phyloP scores from a whole-genome alignment of 371 early-diverging fungal genomes.

The Batrachochytrium dendrobatidis region DNA sequence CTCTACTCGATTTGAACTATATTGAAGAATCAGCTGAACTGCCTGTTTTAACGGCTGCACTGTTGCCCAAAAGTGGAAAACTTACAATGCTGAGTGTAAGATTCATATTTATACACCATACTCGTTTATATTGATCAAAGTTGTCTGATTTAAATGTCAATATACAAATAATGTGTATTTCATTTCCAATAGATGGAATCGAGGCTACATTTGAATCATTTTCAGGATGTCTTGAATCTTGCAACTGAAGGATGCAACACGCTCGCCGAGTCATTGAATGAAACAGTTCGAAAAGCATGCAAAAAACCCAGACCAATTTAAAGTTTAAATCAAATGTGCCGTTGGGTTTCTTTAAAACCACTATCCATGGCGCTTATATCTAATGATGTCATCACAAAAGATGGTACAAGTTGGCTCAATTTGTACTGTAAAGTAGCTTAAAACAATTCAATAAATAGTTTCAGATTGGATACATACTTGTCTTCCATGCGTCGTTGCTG shows the following conservation, averaged over 20 bases:
- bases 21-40: constrained; percentile 78
- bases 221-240: constrained; percentile 66
- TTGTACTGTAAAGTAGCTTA: no score
- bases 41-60: constrained; percentile 84
- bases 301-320: constrained; percentile 10
- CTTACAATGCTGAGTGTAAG: constrained; percentile 52
- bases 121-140: not conserved
- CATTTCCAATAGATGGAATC: constrained; percentile 70
- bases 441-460: no score
- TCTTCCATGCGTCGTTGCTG: constrained; percentile 75
- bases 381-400: no score
- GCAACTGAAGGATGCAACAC: constrained; percentile 80
- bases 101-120: not conserved
- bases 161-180: not conserved
- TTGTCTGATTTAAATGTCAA: not conserved
- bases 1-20: constrained; percentile 72
- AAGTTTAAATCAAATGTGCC: no score
- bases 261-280: constrained; percentile 68
- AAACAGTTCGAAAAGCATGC: constrained; percentile 49
- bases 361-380: no score
- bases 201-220: constrained; percentile 73
- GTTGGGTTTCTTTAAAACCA: no score
- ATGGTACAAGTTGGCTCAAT: no score
- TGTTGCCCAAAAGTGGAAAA: constrained; percentile 75
- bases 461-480: constrained; percentile 33